Evolutionary conservation across 441 rosid genomes (phyloP).

Genomic region (Geranium incanum): DNA sequence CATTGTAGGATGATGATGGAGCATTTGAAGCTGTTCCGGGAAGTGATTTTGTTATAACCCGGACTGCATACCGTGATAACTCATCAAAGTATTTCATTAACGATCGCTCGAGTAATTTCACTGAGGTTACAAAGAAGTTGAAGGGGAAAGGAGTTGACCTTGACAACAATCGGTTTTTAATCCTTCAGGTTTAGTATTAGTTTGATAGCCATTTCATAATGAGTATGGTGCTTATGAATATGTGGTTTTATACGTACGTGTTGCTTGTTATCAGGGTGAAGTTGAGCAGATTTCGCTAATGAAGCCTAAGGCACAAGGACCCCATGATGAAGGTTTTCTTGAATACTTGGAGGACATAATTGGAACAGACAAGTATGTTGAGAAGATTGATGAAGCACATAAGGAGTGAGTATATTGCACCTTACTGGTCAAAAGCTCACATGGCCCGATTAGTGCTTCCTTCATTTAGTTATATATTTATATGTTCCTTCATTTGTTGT

Average conservation of each 20-base stretch:
- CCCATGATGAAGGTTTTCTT: constrained; percentile 95
- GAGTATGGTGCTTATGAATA: constrained; percentile 11
- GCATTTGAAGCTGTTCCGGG: constrained; percentile 73
- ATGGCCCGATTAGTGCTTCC: constrained; percentile 16
- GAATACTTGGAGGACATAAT: constrained; percentile 93
- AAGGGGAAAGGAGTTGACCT: constrained; percentile 94
- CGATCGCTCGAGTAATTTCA: constrained; percentile 72
- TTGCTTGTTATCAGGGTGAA: constrained; percentile 62
- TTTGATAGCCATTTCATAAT: neutral
- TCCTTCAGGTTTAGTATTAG: constrained; percentile 62
- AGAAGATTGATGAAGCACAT: constrained; percentile 73
- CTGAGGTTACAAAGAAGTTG: constrained; percentile 81
- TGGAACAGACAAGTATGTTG: constrained; percentile 86
- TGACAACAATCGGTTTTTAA: constrained; percentile 91
- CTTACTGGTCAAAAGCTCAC: constrained; percentile 6
- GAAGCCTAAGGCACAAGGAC: constrained; percentile 96
- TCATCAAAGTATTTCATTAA: constrained; percentile 89
- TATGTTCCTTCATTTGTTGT: constrained; percentile 2
- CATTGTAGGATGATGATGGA: constrained; percentile 60
- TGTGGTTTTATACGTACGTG: constrained; percentile 10
- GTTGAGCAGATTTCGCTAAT: constrained; percentile 96
- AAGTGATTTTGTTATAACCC: constrained; percentile 76
- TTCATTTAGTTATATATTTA: neutral
- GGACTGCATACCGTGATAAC: constrained; percentile 92
- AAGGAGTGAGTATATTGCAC: constrained; percentile 56